These are phyloP conservation scores for Didymosphaeria variabile DNA, from an alignment of 2,329 filamentous ascomycete genomes.

Conservation along the genomic window DNA sequence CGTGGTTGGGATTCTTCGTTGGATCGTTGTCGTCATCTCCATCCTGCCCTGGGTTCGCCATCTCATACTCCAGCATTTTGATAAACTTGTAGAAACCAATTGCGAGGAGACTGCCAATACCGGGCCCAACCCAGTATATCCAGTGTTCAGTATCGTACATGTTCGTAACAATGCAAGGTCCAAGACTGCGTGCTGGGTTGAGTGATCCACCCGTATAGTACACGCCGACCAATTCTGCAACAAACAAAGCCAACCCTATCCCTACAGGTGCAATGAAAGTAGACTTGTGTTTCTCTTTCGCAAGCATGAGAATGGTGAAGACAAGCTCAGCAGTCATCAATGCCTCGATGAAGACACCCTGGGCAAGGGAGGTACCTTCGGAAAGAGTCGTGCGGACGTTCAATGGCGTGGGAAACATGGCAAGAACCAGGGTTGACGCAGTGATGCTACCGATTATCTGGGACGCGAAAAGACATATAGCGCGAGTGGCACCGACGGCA, in stretches of 20 bases:
- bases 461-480: not conserved
- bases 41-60: constrained; percentile 49
- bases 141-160: constrained; percentile 56
- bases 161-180: constrained; percentile 54
- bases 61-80: constrained; percentile 51
- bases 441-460: constrained; percentile 18
- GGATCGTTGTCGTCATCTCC: constrained; percentile 37
- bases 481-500: constrained; percentile 1
- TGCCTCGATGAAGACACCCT: constrained; percentile 48
- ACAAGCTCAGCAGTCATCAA: constrained; percentile 48
- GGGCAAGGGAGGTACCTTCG: constrained; percentile 46
- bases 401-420: constrained; percentile 51
- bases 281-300: constrained; percentile 75
- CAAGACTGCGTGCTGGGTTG: constrained; percentile 58
- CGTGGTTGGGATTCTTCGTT: constrained; percentile 19
- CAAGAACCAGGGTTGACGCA: constrained; percentile 22
- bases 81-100: constrained; percentile 61
- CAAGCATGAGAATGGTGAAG: constrained; percentile 64
- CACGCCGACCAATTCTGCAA: constrained; percentile 62
- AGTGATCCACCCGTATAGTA: constrained; percentile 58
- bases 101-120: constrained; percentile 55
- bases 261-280: constrained; percentile 76
- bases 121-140: constrained; percentile 61
- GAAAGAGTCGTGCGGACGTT: constrained; percentile 53
- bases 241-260: constrained; percentile 76